Evolutionary conservation across 2,329 filamentous ascomycete species (phyloP), one percentile per base, ranked within the genome.

Genomic region (Ophiostoma himal-ulmi): DNA sequence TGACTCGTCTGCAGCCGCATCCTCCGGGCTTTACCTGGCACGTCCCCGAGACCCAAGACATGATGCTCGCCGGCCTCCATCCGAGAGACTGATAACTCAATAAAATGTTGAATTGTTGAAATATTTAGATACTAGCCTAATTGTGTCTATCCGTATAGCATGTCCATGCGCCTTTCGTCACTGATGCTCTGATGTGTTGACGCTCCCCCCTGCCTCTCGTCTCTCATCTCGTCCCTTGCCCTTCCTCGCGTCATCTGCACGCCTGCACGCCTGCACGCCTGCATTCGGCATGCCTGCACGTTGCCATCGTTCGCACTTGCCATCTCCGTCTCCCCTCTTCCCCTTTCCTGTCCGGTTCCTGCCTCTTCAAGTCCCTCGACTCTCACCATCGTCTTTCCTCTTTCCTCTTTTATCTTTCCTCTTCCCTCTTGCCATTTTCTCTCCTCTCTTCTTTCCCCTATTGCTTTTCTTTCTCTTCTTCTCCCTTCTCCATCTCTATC

Each of bases 31-130:
- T 60, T 22, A 60, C 14, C 22, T 22, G 52, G 52, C 52, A 54
- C 52, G 14, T 62, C 57, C 57, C 57, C 57, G 57, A 62, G 52
- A 54, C 14, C 13, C 22, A 34, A 62, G 57, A 62, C 57, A 62
- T 26, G 39, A 11, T 44, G 44, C 20, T 48, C 20, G 44, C 8
- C 52, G 52, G n/a, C 52, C 26, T 30, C n/a, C 52, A 4, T 57
- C 52, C 52, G 52, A 57, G 17, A 48, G 44, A 39, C 37, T 39
- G 37, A 39, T 39, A 39, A 10, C 30, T 30, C 30, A 30, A 30
- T 30, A 30, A 30, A 30, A 30, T 30, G 30, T 30, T 30, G 30
- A 3, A 30, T 0, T 30, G 30, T 30, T 30, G 30, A 30, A 4
- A 30, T 30, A 3, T 30, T 30, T 3, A 2, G 4, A 30, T 30